These are phyloP conservation scores for Paramarasmius palmivorus DNA, from an alignment of 1,284 basidiomycete genomes.

Conservation along the genomic window DNA sequence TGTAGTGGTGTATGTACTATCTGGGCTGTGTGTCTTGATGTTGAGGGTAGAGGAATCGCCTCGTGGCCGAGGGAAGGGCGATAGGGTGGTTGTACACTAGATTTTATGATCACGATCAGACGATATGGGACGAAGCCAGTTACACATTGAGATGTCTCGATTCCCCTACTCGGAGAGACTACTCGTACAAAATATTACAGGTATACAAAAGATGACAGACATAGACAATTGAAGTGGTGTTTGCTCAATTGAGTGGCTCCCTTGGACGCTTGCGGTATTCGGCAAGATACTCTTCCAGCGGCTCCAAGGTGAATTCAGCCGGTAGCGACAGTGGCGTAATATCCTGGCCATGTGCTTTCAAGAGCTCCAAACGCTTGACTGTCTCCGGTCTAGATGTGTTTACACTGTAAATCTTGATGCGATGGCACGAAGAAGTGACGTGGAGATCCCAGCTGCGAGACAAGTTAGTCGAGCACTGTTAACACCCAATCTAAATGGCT, in stretches of 20 bases:
- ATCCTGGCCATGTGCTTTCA: conserved; percentile 37
- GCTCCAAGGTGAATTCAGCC: conserved; percentile 40
- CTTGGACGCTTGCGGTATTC: conserved; percentile 35
- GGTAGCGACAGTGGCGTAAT: conserved; percentile 44
- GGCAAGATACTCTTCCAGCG: conserved; percentile 36
- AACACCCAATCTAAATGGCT: conserved; percentile 18
- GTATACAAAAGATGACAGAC: no score
- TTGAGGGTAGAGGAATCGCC: conserved; percentile 44
- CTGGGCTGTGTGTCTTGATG: conserved; percentile 67
- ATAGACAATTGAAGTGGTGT: no score
- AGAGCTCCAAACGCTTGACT: conserved; percentile 38
- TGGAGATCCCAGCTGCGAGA: conserved; percentile 51
- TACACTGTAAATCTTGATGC: conserved; percentile 53
- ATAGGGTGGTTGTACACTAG: conserved; percentile 26
- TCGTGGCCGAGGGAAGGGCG: conserved; percentile 23
- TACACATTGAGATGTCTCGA: no score
- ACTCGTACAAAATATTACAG: no score
- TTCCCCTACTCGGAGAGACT: no score
- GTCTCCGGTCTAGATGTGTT: conserved; percentile 45
- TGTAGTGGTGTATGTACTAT: conserved; percentile 68
- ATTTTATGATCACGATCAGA: background rate
- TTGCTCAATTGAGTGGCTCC: conserved; percentile 4
- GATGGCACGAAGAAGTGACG: conserved; percentile 55
- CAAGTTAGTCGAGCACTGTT: background rate
- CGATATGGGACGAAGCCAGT: no score